phyloP scores from a whole-genome alignment of 2,329 filamentous ascomycete species.

The Tothia fuscella region DNA sequence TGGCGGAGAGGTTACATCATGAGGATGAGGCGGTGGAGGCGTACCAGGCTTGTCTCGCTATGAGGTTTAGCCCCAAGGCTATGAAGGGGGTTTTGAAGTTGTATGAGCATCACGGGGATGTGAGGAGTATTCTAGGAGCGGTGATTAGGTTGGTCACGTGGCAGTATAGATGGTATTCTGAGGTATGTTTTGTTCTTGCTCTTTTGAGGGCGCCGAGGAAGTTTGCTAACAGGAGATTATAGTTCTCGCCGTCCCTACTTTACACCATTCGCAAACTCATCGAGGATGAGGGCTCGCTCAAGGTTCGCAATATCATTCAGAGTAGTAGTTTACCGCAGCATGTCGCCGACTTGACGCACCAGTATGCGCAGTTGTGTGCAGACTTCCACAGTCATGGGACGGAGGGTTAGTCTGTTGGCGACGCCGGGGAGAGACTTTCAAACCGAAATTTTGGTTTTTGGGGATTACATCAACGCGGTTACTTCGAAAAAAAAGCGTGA shows the following conservation, averaged over 20 bases:
- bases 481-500: too few relatives aligned
- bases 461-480: too few relatives aligned
- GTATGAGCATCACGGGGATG: constrained; percentile 67
- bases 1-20: constrained; percentile 88
- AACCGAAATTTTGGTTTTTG: too few relatives aligned
- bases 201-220: constrained; percentile 1
- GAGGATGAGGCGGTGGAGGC: constrained; percentile 85
- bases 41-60: constrained; percentile 74
- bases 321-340: constrained; percentile 87
- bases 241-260: constrained; percentile 86
- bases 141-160: constrained; percentile 87
- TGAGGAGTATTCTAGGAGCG: constrained; percentile 68
- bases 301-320: constrained; percentile 93
- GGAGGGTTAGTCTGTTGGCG: too few relatives aligned
- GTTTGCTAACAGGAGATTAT: constrained; percentile 14
- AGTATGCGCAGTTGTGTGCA: constrained; percentile 89
- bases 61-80: constrained; percentile 87
- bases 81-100: constrained; percentile 72
- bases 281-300: constrained; percentile 94
- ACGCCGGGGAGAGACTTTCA: too few relatives aligned
- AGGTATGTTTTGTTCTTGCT: constrained; percentile 39
- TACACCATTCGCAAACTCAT: constrained; percentile 84
- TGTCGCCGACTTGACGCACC: constrained; percentile 87
- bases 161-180: constrained; percentile 99
- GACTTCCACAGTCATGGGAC: constrained; percentile 91